These are phyloP conservation scores for Colletotrichum abscissum DNA, from an alignment of 2,329 filamentous ascomycete species.

Conservation along the genomic window DNA sequence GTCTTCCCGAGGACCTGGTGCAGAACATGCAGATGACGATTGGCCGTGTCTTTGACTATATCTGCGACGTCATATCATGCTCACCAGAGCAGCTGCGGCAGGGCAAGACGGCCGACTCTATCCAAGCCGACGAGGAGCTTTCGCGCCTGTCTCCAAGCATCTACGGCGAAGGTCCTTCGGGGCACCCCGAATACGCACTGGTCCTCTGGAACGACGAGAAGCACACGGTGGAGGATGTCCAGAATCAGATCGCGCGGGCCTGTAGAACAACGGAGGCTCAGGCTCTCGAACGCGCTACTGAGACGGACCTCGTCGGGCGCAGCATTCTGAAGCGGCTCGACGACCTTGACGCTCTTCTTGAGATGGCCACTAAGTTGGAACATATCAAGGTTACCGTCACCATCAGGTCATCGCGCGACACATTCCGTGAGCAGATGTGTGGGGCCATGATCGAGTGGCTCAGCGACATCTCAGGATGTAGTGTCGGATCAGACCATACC, in stretches of 20 bases:
- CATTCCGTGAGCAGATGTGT: constrained; percentile 98
- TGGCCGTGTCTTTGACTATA: constrained; percentile 87
- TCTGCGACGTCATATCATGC: constrained; percentile 98
- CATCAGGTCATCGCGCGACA: constrained; percentile 91
- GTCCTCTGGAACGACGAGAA: constrained; percentile 99
- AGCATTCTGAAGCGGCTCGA: constrained; percentile 83
- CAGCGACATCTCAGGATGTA: constrained; percentile 89
- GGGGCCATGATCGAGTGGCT: constrained; percentile 98
- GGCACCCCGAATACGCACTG: constrained; percentile 82
- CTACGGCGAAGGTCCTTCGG: constrained; percentile 77
- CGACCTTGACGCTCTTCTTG: constrained; percentile 78
- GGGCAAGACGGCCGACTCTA: constrained; percentile 83
- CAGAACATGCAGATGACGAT: constrained; percentile 87
- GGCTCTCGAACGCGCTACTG: constrained; percentile 81
- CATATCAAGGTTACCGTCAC: constrained; percentile 97
- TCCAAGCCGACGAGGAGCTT: constrained; percentile 81
- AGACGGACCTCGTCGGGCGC: constrained; percentile 89
- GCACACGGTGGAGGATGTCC: constrained; percentile 92
- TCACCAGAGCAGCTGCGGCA: constrained; percentile 94
- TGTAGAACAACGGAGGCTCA: constrained; percentile 79
- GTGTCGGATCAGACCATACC: constrained; percentile 81
- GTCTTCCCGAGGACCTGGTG: constrained; percentile 79
- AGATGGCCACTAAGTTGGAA: constrained; percentile 87
- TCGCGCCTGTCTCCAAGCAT: constrained; percentile 78
- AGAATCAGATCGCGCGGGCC: constrained; percentile 89